Conservation (phyloP, 2,329 filamentous ascomycete genomes). For the Colletotrichum lentis region DNA sequence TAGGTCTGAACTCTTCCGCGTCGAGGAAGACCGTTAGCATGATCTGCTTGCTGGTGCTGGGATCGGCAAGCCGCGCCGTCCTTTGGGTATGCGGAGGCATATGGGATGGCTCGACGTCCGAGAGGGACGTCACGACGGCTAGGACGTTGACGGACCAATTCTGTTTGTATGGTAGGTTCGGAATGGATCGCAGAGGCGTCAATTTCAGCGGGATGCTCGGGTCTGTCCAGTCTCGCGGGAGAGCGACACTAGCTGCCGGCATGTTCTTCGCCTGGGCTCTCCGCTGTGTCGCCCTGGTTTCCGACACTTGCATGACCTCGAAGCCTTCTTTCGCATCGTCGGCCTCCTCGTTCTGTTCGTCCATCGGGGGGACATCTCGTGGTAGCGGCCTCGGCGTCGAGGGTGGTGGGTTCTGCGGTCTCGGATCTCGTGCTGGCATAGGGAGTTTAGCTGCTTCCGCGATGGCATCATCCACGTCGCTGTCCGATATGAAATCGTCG, state of each 20-base stretch:
- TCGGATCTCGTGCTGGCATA: slow-evolving; percentile 7
- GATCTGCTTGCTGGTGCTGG: slow-evolving; percentile 61
- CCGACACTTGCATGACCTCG: slow-evolving; percentile 47
- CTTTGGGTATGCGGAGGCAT: slow-evolving; percentile 61
- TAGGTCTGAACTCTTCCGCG: slow-evolving; percentile 57
- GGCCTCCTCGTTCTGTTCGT: slow-evolving; percentile 34
- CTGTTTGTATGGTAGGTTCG: slow-evolving; percentile 62
- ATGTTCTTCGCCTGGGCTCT: slow-evolving; percentile 12
- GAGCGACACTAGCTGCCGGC: slow-evolving; percentile 43
- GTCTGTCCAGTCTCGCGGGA: slow-evolving; percentile 54
- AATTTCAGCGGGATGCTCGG: slow-evolving; percentile 58
- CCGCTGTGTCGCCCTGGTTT: slow-evolving; percentile 21
- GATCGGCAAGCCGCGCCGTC: slow-evolving; percentile 60
- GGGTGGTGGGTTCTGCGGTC: background rate
- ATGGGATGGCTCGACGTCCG: slow-evolving; percentile 57
- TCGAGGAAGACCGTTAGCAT: slow-evolving; percentile 64
- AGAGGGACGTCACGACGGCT: slow-evolving; percentile 58
- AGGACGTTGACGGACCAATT: slow-evolving; percentile 67
- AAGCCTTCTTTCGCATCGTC: slow-evolving; percentile 44
- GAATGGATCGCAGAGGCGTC: slow-evolving; percentile 59
- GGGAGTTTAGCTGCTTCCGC: slow-evolving; percentile 4
- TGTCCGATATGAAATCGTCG: slow-evolving; percentile 25
- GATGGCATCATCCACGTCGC: slow-evolving; percentile 34
- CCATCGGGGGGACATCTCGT: background rate
- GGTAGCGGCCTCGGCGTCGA: background rate